A percentile compares a stretch with the other conserved stretches of the same genome.
phyloP scores from a whole-genome alignment of 2,329 filamentous ascomycete genomes.

The Trichoderma aggressivum region DNA sequence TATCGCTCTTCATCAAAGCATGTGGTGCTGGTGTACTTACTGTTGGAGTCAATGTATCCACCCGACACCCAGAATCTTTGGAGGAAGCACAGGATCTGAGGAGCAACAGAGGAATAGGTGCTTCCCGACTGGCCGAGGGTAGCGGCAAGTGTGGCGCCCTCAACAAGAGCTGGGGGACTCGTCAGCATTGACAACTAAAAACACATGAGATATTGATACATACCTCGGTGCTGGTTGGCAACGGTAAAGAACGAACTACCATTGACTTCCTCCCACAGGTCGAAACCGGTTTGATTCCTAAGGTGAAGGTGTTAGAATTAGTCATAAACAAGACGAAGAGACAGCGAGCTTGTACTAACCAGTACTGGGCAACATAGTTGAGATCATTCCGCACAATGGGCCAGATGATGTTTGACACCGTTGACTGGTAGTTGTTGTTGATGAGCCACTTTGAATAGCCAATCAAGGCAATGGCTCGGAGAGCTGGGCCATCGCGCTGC shows the following conservation, averaged over 20 bases:
- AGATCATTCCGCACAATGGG: conserved; percentile 74
- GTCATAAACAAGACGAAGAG: not conserved
- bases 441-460: conserved; percentile 71
- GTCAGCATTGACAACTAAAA: not conserved
- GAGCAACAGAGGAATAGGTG: conserved; percentile 61
- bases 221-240: conserved; percentile 63
- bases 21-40: conserved; percentile 26
- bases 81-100: conserved; percentile 69
- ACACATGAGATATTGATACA: conserved; percentile 25
- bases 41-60: conserved; percentile 66
- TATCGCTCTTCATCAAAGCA: not conserved
- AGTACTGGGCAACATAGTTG: conserved; percentile 70
- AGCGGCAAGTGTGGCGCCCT: conserved; percentile 65
- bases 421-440: conserved; percentile 58
- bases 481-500: conserved; percentile 74
- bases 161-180: conserved; percentile 47
- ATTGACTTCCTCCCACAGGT: conserved; percentile 79
- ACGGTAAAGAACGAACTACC: conserved; percentile 79
- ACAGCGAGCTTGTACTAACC: conserved; percentile 36
- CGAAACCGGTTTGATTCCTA: conserved; percentile 60
- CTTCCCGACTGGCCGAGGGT: conserved; percentile 58
- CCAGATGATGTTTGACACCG: conserved; percentile 60
- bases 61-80: conserved; percentile 69
- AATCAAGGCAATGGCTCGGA: conserved; percentile 71
- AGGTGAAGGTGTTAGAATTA: not conserved